phyloP scores from a whole-genome alignment of 2,329 filamentous ascomycete genomes.

The Diaporthe velutina region DNA sequence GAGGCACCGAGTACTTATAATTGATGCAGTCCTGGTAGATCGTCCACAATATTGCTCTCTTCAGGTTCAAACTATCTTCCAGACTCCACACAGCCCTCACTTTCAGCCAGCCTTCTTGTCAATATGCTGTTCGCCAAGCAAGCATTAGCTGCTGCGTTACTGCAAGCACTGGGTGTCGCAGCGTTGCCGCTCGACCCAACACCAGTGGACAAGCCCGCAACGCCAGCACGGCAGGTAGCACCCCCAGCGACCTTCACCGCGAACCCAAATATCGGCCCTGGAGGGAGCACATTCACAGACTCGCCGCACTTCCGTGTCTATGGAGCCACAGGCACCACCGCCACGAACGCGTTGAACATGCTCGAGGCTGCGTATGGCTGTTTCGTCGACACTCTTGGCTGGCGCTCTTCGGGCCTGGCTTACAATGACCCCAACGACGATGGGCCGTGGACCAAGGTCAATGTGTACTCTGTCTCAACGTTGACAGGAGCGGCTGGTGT shows the following conservation, averaged over 20 bases:
- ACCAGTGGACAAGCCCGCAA: background rate
- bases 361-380: slow-evolving; percentile 50
- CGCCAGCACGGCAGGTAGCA: background rate
- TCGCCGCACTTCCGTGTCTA: slow-evolving; percentile 24
- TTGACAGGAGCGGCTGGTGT: slow-evolving; percentile 53
- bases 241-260: slow-evolving; percentile 1
- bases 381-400: slow-evolving; percentile 53
- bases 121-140: slow-evolving; percentile 4
- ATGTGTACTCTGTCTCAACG: slow-evolving; percentile 56
- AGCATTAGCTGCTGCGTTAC: background rate
- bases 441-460: slow-evolving; percentile 60
- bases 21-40: background rate
- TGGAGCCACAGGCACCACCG: slow-evolving; percentile 29
- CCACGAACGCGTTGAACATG: slow-evolving; percentile 40
- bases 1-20: background rate
- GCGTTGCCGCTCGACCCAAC: background rate
- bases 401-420: slow-evolving; percentile 54
- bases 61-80: no score
- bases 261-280: background rate
- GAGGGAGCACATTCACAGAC: slow-evolving; percentile 20
- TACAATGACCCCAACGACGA: slow-evolving; percentile 51
- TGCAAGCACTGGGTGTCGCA: background rate
- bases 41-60: no score
- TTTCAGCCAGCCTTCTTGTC: background rate
- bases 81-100: no score